Evolutionary conservation across 805 yeast species (phyloP), one percentile per base, ranked within the genome.

Genomic region (Yarrowia sp.): DNA sequence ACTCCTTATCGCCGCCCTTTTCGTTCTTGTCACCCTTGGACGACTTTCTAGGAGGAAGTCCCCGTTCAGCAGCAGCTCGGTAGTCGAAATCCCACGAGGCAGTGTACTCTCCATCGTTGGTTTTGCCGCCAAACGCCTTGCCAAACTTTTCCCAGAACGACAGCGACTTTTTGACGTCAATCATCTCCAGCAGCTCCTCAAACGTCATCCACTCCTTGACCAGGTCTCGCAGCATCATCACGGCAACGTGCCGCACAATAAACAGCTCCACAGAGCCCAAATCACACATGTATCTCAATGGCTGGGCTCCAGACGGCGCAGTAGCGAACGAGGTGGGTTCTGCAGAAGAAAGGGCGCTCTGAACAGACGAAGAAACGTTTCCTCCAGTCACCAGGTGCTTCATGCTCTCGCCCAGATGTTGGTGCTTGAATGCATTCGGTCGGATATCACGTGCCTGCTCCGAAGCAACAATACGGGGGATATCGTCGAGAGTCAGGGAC

Each of bases 391-490:
- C 64, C 12, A 58, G 14, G n/a, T 58, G 64, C 10, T 43, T 58
- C 50, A 58, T 43, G 50, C 19, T 17, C 44, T 58, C 64, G 20
- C 50, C 64, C 9, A 58, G 50, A 43, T 61, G 66, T 74, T 90
- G 93, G 77, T 90, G 96, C 69, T 89, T 87, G 78, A 89, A 93
- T 0, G 97, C 97, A 77, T 92, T 92, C 1, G 98, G 97, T 68
- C 97, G 84, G 74, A 90, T 89, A 70, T 91, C 97, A 70, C 97
- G 82, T 0, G 98, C 97, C 77, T 94, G 97, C 73, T 95, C 98
- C 10, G 97, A 94, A 1, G 98, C 97, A 9, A 95, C 98, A 74
- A 95, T 94, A 71, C 98, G 84, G 9, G 98, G 97, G 73, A 95
- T 95, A 77, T 95, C 99, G 77, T 95, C 98, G 72, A 95, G 83